phyloP scores from a whole-genome alignment of 495 filamentous ascomycete species.

The Podospora pseudoanserina region DNA sequence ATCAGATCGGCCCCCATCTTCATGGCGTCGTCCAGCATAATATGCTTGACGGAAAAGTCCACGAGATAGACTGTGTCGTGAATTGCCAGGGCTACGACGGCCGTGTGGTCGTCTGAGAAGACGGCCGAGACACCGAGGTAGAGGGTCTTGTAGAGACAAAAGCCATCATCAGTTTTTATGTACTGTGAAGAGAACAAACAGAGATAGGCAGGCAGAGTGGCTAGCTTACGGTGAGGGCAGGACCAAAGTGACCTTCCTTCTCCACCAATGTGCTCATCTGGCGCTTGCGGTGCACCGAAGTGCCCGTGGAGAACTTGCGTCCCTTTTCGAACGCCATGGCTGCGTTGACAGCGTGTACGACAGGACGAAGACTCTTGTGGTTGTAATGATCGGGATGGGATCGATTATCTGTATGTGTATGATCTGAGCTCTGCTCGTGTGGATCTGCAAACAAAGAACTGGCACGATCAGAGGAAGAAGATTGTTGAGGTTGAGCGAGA shows the following conservation, averaged over 20 bases:
- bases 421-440: not conserved
- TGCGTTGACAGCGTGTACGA: slow-evolving; percentile 23
- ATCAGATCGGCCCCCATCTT: slow-evolving; percentile 44
- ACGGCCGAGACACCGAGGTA: slow-evolving; percentile 61
- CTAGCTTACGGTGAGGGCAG: slow-evolving; percentile 41
- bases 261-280: slow-evolving; percentile 42
- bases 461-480: slow-evolving; percentile 5
- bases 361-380: slow-evolving; percentile 21
- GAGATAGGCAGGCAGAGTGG: not conserved
- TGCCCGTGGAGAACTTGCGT: slow-evolving; percentile 41
- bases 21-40: slow-evolving; percentile 38
- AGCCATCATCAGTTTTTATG: no score
- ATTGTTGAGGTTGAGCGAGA: slow-evolving; percentile 4
- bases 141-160: slow-evolving; percentile 46
- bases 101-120: slow-evolving; percentile 46
- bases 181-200: not conserved
- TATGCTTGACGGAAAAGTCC: slow-evolving; percentile 64
- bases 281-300: slow-evolving; percentile 44
- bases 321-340: slow-evolving; percentile 39
- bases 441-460: not conserved
- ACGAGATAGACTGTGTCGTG: slow-evolving; percentile 77
- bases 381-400: slow-evolving; percentile 8
- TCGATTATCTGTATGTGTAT: slow-evolving; percentile 7
- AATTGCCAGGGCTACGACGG: slow-evolving; percentile 62
- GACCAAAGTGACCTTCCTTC: slow-evolving; percentile 45